Evolutionary conservation across 805 yeast genomes (phyloP).

Genomic region (Dipodascopsis uninucleata): DNA sequence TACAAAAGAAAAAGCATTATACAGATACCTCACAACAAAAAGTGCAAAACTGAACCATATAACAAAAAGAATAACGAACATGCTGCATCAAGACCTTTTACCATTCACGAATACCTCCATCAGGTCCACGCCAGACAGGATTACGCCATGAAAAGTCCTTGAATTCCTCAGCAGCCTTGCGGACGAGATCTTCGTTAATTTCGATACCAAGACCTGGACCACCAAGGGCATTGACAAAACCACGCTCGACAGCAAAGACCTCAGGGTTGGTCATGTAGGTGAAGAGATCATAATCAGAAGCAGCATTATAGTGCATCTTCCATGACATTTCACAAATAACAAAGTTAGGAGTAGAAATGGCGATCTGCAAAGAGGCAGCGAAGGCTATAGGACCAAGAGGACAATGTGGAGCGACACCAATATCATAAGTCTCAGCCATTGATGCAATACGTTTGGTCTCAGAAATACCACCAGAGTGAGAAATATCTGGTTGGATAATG

Average conservation of each 20-base stretch:
- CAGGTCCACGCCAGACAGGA: slow-evolving; percentile 34
- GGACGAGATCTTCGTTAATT: slow-evolving; percentile 31
- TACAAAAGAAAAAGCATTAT: no score
- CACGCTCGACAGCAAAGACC: slow-evolving; percentile 31
- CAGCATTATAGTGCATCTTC: slow-evolving; percentile 34
- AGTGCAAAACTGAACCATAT: no score
- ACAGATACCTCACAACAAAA: no score
- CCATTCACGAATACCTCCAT: slow-evolving; percentile 34
- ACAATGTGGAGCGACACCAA: slow-evolving; percentile 36
- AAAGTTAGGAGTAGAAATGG: slow-evolving; percentile 29
- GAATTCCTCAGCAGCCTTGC: slow-evolving; percentile 26
- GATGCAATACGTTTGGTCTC: slow-evolving; percentile 32
- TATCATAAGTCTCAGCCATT: slow-evolving; percentile 35
- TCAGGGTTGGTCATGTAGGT: slow-evolving; percentile 30
- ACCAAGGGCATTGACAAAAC: slow-evolving; percentile 29
- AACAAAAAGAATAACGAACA: no score
- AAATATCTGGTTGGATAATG: slow-evolving; percentile 32
- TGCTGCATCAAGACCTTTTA: no score
- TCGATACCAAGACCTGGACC: slow-evolving; percentile 35
- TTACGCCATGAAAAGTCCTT: slow-evolving; percentile 31
- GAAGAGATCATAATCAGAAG: slow-evolving; percentile 29
- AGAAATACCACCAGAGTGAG: slow-evolving; percentile 35
- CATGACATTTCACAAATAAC: slow-evolving; percentile 33
- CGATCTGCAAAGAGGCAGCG: slow-evolving; percentile 34
- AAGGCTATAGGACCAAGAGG: slow-evolving; percentile 35